Evolutionary conservation across 192 early-diverging fungal species (phyloP), one percentile per base, ranked within the genome.

Genomic region (Backusella mclennaniae): DNA sequence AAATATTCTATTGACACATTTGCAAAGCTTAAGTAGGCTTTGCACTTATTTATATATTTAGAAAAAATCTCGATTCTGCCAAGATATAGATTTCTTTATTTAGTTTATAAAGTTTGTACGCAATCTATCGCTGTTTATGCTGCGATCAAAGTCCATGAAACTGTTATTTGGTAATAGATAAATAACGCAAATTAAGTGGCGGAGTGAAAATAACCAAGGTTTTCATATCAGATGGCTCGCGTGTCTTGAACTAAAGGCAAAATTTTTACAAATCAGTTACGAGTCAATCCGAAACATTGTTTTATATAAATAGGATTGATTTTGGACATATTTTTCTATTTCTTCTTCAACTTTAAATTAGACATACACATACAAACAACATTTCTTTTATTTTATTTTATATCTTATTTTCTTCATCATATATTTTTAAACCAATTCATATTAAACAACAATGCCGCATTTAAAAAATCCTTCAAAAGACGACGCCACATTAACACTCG

Each of bases 391-490:
- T 63, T 23, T 26, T 11, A 21, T 21, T 53, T 53, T 56, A 5
- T 29, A 11, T 63, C 3, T 15, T 59, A 59, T 63, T 63, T 63
- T 63, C 11, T 56, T 63, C 56, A 49, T 49, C 46, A n/a, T 7
- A 49, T 49, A 17, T 39, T 19, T 21, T n/a, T n/a, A 49, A 49
- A n/a, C 19, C 19, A 49, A 49, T 8, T n/a, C 6, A 63, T 29
- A 63, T 9, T 12, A 23, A 63, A 63, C 56, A 29, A 29, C 56
- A 38, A 69, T 69, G 68, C 68, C 71, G 36, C 71, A 49, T n/a
- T 72, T 52, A 44, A 72, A 17, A 52, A 52, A 49, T 1, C 19
- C 71, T 23, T 21, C 44, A 35, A 81, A 68, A 67, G 76, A 81
- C 6, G 80, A 81, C 35, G 53, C 72, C 5, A 67, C 67, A 17